These are phyloP conservation scores for Capronia epimyces DNA, from an alignment of 2,329 filamentous ascomycete species.

Conservation along the genomic window DNA sequence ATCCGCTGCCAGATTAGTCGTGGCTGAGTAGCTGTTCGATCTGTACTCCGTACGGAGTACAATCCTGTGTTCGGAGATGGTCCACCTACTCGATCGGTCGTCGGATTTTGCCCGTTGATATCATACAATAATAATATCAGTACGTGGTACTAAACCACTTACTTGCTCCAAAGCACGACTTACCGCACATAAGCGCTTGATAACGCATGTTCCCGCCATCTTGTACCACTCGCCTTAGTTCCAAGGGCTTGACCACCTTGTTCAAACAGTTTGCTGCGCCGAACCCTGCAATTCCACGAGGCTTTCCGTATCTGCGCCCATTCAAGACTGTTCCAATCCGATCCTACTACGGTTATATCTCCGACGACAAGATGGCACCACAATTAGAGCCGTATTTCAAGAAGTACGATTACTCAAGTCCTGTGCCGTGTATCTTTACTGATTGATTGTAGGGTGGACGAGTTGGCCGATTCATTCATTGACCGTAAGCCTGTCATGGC, in stretches of 20 bases:
- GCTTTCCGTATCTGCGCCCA: neutral
- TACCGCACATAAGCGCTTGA: slow-evolving; percentile 7
- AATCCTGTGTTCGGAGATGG: neutral
- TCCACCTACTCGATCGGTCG: neutral
- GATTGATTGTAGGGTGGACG: slow-evolving; percentile 56
- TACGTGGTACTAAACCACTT: neutral
- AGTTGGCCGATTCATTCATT: slow-evolving; percentile 73
- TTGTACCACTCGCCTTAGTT: slow-evolving; percentile 7
- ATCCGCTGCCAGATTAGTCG: neutral
- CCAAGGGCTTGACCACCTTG: slow-evolving; percentile 4
- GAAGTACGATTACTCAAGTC: slow-evolving; percentile 47
- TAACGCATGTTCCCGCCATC: slow-evolving; percentile 16
- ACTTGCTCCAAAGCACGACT: neutral
- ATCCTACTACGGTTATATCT: slow-evolving; percentile 43
- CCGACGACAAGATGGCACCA: slow-evolving; percentile 69
- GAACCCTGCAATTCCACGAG: slow-evolving; percentile 4
- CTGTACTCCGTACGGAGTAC: neutral
- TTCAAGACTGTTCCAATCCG: slow-evolving; percentile 24
- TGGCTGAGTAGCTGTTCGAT: too few relatives aligned
- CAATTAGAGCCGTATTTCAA: slow-evolving; percentile 89
- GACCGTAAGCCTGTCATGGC: slow-evolving; percentile 53
- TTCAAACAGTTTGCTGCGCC: neutral
- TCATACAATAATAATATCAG: too few relatives aligned
- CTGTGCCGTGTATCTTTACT: neutral
- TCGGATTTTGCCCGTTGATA: slow-evolving; percentile 5